These are phyloP conservation scores for Huntiella decipiens DNA, from an alignment of 2,329 filamentous ascomycete genomes.

Conservation along the genomic window DNA sequence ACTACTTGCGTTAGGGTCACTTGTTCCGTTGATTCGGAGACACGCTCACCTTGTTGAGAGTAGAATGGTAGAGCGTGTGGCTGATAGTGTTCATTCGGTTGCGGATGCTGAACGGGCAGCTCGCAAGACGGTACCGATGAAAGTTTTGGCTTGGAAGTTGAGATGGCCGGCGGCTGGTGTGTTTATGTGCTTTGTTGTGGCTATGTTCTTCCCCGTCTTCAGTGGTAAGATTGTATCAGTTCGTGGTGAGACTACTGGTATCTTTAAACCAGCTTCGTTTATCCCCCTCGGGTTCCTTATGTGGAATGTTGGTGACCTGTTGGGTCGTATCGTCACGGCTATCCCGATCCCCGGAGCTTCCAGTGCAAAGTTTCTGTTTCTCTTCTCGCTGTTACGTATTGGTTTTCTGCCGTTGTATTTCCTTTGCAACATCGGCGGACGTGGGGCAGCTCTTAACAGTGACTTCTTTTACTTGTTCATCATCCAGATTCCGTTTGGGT, in stretches of 20 bases:
- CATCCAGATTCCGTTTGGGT: constrained; percentile 67
- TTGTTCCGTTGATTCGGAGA: constrained; percentile 51
- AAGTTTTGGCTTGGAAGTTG: constrained; percentile 54
- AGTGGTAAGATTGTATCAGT: constrained; percentile 45
- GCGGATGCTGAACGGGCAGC: constrained; percentile 33
- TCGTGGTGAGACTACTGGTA: constrained; percentile 23
- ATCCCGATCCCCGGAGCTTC: constrained; percentile 38
- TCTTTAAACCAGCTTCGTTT: constrained; percentile 59
- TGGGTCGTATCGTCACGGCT: constrained; percentile 51
- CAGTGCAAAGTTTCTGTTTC: constrained; percentile 48
- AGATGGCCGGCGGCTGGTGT: constrained; percentile 60
- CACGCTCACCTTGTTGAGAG: constrained; percentile 34
- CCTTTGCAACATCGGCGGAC: constrained; percentile 70
- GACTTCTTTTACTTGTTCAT: constrained; percentile 76
- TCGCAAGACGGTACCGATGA: constrained; percentile 35
- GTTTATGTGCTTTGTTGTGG: constrained; percentile 61
- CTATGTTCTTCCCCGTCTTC: constrained; percentile 93
- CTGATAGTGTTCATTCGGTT: constrained; percentile 29
- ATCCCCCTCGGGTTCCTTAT: constrained; percentile 79
- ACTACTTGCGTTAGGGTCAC: constrained; percentile 47
- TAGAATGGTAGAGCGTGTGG: constrained; percentile 29
- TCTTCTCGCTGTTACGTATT: constrained; percentile 43
- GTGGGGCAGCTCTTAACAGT: constrained; percentile 54
- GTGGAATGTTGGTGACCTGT: constrained; percentile 80
- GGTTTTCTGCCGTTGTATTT: constrained; percentile 69